These are phyloP conservation scores for Thalassiosira gravida DNA, from an alignment of 352 stramenopile genomes.

Conservation along the genomic window DNA sequence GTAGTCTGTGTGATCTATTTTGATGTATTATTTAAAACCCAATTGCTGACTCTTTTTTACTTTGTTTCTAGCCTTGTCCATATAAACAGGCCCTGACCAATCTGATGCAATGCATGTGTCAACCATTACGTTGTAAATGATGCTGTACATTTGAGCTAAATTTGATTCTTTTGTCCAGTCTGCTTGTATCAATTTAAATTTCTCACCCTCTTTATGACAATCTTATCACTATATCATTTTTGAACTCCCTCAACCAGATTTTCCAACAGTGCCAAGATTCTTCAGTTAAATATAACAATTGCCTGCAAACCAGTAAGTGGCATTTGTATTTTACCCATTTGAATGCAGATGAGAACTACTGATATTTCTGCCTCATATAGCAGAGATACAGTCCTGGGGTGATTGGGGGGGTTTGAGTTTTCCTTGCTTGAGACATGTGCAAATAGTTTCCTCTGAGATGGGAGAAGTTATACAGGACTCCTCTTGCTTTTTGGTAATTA, in stretches of 20 bases:
- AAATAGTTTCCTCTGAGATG: neutral
- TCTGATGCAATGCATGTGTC: constrained; percentile 3
- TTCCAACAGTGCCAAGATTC: constrained; percentile 21
- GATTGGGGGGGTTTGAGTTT: neutral
- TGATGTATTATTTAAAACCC: constrained; percentile 4
- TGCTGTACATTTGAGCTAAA: constrained; percentile 20
- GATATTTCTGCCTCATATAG: constrained; percentile 11
- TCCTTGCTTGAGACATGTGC: neutral
- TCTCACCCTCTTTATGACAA: constrained; percentile 15
- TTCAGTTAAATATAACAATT: too few species aligned
- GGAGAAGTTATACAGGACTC: neutral
- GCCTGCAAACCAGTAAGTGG: neutral
- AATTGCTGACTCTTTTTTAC: constrained; percentile 7
- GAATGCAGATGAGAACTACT: constrained; percentile 16
- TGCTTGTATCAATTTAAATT: neutral
- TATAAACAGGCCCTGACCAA: neutral
- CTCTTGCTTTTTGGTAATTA: neutral
- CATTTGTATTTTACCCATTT: constrained; percentile 21
- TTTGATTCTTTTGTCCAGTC: constrained; percentile 23
- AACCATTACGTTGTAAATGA: constrained; percentile 26
- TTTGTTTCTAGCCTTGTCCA: constrained; percentile 17
- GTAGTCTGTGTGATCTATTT: constrained; percentile 24
- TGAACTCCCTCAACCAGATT: constrained; percentile 15
- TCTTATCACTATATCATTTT: neutral
- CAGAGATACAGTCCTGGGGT: constrained; percentile 4